These are phyloP conservation scores for Miamiensis avidus DNA, from an alignment of 169 alveolate genomes.

Conservation along the genomic window DNA sequence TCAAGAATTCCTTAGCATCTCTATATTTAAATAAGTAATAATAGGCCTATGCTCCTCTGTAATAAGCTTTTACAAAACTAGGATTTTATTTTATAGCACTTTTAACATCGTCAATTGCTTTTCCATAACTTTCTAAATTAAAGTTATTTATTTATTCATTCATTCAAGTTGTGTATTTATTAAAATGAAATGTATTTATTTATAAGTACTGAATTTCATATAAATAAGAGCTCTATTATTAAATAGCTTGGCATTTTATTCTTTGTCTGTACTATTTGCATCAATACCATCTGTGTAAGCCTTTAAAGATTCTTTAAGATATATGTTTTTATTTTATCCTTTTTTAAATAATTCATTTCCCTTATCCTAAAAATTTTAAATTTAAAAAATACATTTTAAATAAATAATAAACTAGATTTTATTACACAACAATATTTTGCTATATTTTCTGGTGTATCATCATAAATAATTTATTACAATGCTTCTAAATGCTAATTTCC, in stretches of 20 bases:
- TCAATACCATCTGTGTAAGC: slow-evolving; percentile 43
- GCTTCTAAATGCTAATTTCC: slow-evolving; percentile 39
- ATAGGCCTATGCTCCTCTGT: slow-evolving; percentile 37
- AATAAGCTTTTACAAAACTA: slow-evolving; percentile 41
- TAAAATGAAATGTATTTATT: background rate
- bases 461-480: slow-evolving; percentile 31
- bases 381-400: background rate
- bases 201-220: slow-evolving; percentile 6
- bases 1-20: slow-evolving; percentile 26
- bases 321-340: slow-evolving; percentile 36
- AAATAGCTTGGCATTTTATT: slow-evolving; percentile 29
- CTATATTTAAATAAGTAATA: slow-evolving; percentile 22
- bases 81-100: slow-evolving; percentile 39
- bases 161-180: background rate
- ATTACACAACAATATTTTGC: slow-evolving; percentile 23
- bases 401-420: background rate
- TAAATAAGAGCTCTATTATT: slow-evolving; percentile 40
- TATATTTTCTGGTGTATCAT: slow-evolving; percentile 47
- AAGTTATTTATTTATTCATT: background rate
- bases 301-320: slow-evolving; percentile 32
- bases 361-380: slow-evolving; percentile 3
- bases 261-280: slow-evolving; percentile 34
- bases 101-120: slow-evolving; percentile 48
- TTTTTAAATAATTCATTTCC: slow-evolving; percentile 41
- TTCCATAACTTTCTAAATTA: slow-evolving; percentile 28